A percentile compares a stretch with the other conserved stretches of the same genome.
Conservation (phyloP, 257 asterid genomes). For the Fraxinus excelsior region DNA sequence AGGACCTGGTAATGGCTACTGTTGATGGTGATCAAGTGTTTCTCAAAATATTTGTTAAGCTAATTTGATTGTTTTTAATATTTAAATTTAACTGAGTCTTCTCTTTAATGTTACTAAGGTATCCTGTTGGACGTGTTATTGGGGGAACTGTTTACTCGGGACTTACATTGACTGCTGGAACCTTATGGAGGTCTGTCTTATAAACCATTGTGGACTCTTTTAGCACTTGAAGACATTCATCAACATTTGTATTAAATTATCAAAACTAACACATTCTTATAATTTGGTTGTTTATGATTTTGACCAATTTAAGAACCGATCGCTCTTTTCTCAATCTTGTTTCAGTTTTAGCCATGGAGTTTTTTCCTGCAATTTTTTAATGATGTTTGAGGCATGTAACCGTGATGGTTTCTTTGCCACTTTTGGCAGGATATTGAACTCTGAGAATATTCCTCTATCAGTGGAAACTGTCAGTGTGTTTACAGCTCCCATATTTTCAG, state of each 20-base stretch:
- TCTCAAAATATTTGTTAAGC: neutral
- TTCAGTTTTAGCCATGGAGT: neutral
- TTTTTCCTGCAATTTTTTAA: neutral
- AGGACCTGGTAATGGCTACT: slow-evolving; percentile 82
- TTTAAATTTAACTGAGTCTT: neutral
- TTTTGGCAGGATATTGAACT: slow-evolving; percentile 81
- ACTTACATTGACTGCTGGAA: slow-evolving; percentile 93
- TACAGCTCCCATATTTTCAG: slow-evolving; percentile 97
- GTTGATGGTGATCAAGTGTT: slow-evolving; percentile 11
- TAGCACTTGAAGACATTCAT: neutral
- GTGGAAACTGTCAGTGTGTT: slow-evolving; percentile 99
- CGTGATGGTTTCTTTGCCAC: slow-evolving; percentile 26
- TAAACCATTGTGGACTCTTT: slow-evolving; percentile 9
- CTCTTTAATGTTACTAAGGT: slow-evolving; percentile 48
- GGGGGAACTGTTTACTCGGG: slow-evolving; percentile 99
- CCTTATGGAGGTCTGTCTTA: slow-evolving; percentile 70
- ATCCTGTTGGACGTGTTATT: slow-evolving; percentile 98
- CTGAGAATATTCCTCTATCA: slow-evolving; percentile 83
- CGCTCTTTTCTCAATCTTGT: neutral
- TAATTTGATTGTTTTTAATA: neutral
- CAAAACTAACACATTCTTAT: neutral
- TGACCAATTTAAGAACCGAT: neutral
- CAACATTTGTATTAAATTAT: neutral
- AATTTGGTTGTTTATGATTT: neutral
- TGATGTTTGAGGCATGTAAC: slow-evolving; percentile 22